Percentiles rank a stretch among this genome's conserved stretches.
Evolutionary conservation across 192 early-diverging fungal species (phyloP).

Genomic region (Coemansia sp.): DNA sequence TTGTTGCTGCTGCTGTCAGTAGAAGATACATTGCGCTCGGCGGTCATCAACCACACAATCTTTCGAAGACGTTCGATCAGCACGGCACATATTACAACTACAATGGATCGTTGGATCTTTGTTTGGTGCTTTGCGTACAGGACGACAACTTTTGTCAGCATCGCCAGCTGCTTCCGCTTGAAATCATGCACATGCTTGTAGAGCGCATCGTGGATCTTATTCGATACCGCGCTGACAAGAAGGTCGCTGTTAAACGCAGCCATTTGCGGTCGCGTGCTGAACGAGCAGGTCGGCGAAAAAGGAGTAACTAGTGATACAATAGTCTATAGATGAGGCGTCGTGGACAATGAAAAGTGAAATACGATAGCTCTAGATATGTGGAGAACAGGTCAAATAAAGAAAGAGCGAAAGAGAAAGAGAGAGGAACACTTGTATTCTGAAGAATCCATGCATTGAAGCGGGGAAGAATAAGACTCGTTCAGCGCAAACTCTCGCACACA

Average conservation of each 20-base stretch:
- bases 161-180: slow-evolving; percentile 29
- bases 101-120: slow-evolving; percentile 33
- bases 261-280: slow-evolving; percentile 7
- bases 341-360: no score
- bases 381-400: not conserved
- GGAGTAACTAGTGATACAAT: not conserved
- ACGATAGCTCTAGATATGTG: no score
- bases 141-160: slow-evolving; percentile 25
- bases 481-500: no score
- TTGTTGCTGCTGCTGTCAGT: not conserved
- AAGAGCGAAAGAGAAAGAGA: slow-evolving; percentile 8
- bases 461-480: no score
- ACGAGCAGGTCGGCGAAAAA: not conserved
- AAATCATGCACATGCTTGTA: slow-evolving; percentile 30
- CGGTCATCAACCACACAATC: slow-evolving; percentile 30
- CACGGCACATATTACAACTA: slow-evolving; percentile 26
- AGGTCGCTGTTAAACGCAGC: slow-evolving; percentile 37
- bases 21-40: slow-evolving; percentile 14
- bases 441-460: no score
- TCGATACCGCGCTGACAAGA: slow-evolving; percentile 29
- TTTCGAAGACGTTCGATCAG: slow-evolving; percentile 36
- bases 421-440: no score
- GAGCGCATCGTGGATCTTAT: slow-evolving; percentile 32
- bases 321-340: no score
- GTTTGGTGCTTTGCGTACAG: slow-evolving; percentile 44